Conservation (phyloP, 495 filamentous ascomycete species). For the Thermothielavioides terrestris region DNA sequence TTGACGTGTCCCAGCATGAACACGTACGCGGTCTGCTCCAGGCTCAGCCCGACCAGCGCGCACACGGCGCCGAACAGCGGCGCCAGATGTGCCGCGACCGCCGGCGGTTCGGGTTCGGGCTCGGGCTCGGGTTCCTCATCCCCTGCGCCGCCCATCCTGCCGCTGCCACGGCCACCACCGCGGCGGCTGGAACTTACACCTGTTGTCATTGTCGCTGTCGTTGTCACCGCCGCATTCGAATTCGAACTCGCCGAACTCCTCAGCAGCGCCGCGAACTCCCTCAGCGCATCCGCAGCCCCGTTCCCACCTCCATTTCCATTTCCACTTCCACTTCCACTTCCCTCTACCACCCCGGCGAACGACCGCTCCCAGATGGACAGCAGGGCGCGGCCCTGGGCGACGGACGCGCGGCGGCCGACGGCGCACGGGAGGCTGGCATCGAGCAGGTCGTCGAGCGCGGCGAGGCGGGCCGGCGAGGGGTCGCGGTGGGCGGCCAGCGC, state of each 20-base stretch:
- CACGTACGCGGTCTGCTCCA: constrained; percentile 65
- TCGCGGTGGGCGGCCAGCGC: constrained; percentile 63
- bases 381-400: constrained; percentile 78
- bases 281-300: not conserved
- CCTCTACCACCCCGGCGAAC: constrained; percentile 31
- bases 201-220: no score
- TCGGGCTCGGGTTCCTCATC: no score
- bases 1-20: constrained; percentile 86
- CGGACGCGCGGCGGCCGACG: constrained; percentile 74
- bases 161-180: no score
- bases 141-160: not conserved
- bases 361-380: constrained; percentile 83
- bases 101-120: constrained; percentile 25
- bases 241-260: constrained; percentile 6
- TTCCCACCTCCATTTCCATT: not conserved
- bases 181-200: no score
- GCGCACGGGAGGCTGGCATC: constrained; percentile 82
- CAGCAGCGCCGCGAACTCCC: constrained; percentile 28
- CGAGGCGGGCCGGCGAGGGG: constrained; percentile 41
- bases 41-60: constrained; percentile 49
- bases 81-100: constrained; percentile 58
- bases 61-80: constrained; percentile 74
- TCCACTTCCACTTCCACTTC: not conserved
- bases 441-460: constrained; percentile 67
- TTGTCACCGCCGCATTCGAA: no score